A percentile compares a stretch with the other conserved stretches of the same genome.
Evolutionary conservation across 2,329 filamentous ascomycete genomes (phyloP).

Genomic region (Penicillium polonicum): DNA sequence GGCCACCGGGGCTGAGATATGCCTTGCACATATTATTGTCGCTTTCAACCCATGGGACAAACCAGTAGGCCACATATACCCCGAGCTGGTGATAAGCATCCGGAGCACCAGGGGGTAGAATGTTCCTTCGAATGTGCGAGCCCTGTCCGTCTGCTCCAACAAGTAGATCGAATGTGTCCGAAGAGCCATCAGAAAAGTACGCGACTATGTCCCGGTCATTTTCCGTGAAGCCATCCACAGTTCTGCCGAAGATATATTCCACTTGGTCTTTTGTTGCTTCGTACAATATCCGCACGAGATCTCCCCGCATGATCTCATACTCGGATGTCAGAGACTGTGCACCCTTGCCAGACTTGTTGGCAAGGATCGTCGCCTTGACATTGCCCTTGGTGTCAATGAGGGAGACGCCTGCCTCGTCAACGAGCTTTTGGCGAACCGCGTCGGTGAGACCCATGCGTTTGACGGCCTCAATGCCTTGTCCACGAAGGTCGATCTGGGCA

Average conservation of each 20-base stretch:
- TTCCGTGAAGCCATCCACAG: constrained; percentile 33
- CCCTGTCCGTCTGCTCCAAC: constrained; percentile 58
- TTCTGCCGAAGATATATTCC: constrained; percentile 37
- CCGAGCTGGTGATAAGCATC: constrained; percentile 23
- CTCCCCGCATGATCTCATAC: constrained; percentile 60
- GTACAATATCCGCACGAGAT: constrained; percentile 54
- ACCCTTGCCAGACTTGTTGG: constrained; percentile 44
- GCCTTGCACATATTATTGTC: constrained; percentile 22
- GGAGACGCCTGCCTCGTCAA: constrained; percentile 50
- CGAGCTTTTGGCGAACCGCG: constrained; percentile 38
- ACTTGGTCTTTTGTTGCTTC: constrained; percentile 38
- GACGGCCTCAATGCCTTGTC: constrained; percentile 51
- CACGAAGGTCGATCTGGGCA: constrained; percentile 56
- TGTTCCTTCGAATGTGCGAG: constrained; percentile 49
- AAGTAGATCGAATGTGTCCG: constrained; percentile 51
- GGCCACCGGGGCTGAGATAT: constrained; percentile 23
- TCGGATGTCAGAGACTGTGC: constrained; percentile 53
- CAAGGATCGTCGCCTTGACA: constrained; percentile 41
- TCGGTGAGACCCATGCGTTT: constrained; percentile 54
- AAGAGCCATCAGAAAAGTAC: constrained; percentile 46
- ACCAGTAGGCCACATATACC: constrained; percentile 30
- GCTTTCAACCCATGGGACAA: constrained; percentile 21
- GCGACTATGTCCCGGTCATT: constrained; percentile 38
- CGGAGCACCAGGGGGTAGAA: constrained; percentile 29
- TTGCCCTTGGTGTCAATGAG: constrained; percentile 46